phyloP scores from a whole-genome alignment of 2,329 filamentous ascomycete genomes.

The Cryoendolithus antarcticus region DNA sequence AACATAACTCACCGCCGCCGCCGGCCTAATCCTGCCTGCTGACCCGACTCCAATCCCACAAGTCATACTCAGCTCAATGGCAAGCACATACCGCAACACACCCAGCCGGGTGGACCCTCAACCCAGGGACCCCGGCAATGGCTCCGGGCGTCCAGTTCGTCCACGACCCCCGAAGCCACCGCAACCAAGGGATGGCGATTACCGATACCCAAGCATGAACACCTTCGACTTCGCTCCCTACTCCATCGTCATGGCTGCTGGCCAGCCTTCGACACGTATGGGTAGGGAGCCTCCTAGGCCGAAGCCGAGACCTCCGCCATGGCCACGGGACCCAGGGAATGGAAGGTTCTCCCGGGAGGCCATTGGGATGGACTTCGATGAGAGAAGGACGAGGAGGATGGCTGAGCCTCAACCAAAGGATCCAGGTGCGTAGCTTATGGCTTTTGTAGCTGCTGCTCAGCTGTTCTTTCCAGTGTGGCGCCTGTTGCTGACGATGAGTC shows the following conservation, averaged over 20 bases:
- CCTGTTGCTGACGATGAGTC: constrained; percentile 2
- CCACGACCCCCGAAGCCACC: neutral
- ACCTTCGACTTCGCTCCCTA: too few relatives aligned
- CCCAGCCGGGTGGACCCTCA: constrained; percentile 2
- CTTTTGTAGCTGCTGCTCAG: constrained; percentile 1
- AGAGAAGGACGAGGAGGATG: neutral
- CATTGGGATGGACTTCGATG: too few relatives aligned
- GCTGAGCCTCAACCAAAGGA: constrained; percentile 10
- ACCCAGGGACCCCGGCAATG: constrained; percentile 7
- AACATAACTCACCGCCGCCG: too few relatives aligned
- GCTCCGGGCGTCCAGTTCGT: neutral
- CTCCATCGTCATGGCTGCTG: too few relatives aligned
- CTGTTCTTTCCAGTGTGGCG: neutral
- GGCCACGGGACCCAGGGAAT: constrained; percentile 2
- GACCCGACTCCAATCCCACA: too few relatives aligned
- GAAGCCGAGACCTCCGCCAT: neutral
- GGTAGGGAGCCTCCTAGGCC: neutral
- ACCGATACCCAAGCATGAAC: too few relatives aligned
- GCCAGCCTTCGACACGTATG: neutral
- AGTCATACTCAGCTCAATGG: too few relatives aligned
- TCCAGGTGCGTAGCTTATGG: constrained; percentile 2
- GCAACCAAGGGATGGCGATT: neutral
- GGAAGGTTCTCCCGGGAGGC: neutral
- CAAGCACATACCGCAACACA: neutral
- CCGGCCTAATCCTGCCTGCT: too few relatives aligned